Base-by-base conservation (phyloP, 2,329 filamentous ascomycete genomes). In the Calonectria multiphialidica region DNA sequence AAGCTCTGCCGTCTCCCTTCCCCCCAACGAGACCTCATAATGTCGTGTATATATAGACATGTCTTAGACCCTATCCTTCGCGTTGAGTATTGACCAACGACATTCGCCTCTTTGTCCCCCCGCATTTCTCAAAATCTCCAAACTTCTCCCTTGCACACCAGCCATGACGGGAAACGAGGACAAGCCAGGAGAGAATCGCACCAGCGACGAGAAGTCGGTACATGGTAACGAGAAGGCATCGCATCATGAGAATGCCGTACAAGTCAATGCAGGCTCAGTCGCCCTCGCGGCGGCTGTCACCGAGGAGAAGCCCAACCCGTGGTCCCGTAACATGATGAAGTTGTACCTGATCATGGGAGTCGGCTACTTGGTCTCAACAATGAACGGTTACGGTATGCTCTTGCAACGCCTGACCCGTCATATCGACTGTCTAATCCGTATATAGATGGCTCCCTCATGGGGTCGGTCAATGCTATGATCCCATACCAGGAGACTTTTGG, bases 391-490 rank as follows among this genome's bases (percentile, higher is more conserved):
- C 6, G 53, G 53, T 59, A 59, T 40, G 53, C 15, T 13, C 35
- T 21, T n/a, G 7, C 13, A 40, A 18, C 3, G 21, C n/a, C 12
- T 7, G 9, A 8, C 10, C 2, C 18, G 9, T 30, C 2, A 40
- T 18, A 13, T 15, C 6, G 3, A 25, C 10, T 23, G 33, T 8
- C 53, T 59, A 25, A 59, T 59, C 1, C 3, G 8, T 18, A 16
- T 7, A 2, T 23, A 62, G 66, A 68, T 40, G 66, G 66, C n/a
- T 50, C 66, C 10, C 44, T 68, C 2, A 68, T 68, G 66, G 55
- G 66, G 2, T 35, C 66, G 2, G 35, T 62, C 16, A 68, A 68
- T 21, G 66, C 66, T 8, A 68, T 68, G 66, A 35, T 28, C 7
- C 40, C 53, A 5, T 68, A 61, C 23, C 66, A 68, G 37, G 15